Evolutionary conservation across 2,329 filamentous ascomycete genomes (phyloP).

Genomic region (Monosporascus ibericus): DNA sequence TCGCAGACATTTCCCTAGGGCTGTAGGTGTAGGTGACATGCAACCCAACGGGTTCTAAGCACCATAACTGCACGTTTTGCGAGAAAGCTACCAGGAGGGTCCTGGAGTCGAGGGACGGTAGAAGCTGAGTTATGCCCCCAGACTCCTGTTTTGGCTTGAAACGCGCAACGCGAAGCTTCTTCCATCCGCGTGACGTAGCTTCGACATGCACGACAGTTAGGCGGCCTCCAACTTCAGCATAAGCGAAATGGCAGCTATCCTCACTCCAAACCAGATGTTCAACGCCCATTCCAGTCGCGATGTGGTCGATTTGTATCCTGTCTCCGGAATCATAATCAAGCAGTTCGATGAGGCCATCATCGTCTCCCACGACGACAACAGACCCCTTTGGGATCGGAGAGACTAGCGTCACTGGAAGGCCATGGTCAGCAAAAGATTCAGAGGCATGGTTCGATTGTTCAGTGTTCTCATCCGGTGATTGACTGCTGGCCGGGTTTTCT

Average conservation of each 20-base stretch:
- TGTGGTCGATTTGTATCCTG: not conserved
- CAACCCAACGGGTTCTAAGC: not conserved
- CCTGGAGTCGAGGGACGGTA: not conserved
- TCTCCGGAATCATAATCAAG: not conserved
- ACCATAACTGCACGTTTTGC: not conserved
- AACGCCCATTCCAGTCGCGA: not conserved
- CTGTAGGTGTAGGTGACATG: not conserved
- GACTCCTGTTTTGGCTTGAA: not conserved
- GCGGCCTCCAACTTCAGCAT: not conserved
- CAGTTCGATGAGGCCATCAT: not conserved
- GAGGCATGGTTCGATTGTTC: not conserved
- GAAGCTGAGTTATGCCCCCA: not conserved
- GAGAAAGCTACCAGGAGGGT: not conserved
- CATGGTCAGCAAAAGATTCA: not conserved
- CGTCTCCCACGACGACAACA: not conserved
- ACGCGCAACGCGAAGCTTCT: not conserved
- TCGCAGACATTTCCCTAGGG: not conserved
- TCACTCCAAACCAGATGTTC: constrained; percentile 1
- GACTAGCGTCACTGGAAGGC: not conserved
- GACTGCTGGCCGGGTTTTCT: not conserved
- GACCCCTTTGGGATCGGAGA: not conserved
- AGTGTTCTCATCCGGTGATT: not conserved
- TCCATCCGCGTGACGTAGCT: constrained; percentile 1
- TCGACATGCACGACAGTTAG: not conserved
- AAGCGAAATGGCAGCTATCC: not conserved